phyloP scores from a whole-genome alignment of 331 rosid genomes.

The Cydonia oblonga region DNA sequence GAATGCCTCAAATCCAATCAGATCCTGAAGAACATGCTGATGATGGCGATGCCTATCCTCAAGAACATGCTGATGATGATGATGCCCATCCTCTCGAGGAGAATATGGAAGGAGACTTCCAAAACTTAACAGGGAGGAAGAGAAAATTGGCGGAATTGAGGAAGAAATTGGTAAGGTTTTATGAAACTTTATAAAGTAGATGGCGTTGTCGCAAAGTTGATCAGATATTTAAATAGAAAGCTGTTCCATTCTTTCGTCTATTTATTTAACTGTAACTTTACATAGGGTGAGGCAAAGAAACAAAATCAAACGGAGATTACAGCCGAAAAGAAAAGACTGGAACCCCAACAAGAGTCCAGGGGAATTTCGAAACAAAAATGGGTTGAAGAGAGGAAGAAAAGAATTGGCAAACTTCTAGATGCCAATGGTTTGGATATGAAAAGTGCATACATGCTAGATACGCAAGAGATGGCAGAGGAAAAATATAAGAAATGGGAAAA shows the following conservation, averaged over 20 bases:
- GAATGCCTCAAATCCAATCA: slow-evolving; percentile 24
- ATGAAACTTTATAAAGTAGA: not conserved
- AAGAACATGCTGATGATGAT: too few species aligned
- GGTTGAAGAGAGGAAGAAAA: too few species aligned
- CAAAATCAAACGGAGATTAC: slow-evolving; percentile 88
- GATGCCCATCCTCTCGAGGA: slow-evolving; percentile 1
- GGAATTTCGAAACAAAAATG: too few species aligned
- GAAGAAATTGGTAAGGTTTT: slow-evolving; percentile 61
- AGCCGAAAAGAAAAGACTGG: slow-evolving; percentile 81
- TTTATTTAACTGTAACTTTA: not conserved
- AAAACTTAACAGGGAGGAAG: slow-evolving; percentile 60
- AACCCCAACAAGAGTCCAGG: too few species aligned
- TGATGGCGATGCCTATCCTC: not conserved
- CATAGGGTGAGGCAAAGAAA: slow-evolving; percentile 74
- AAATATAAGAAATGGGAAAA: too few species aligned
- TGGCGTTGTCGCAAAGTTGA: not conserved
- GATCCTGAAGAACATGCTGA: slow-evolving; percentile 26
- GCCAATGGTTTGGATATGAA: too few species aligned
- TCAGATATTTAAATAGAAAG: not conserved
- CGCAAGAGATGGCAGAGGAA: too few species aligned
- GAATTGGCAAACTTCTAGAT: too few species aligned
- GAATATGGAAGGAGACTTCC: slow-evolving; percentile 14
- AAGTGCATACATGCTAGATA: too few species aligned
- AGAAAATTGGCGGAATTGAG: slow-evolving; percentile 74
- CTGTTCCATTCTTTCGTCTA: not conserved